Evolutionary conservation across 2,329 filamentous ascomycete species (phyloP).

Genomic region (Alternaria triticina): DNA sequence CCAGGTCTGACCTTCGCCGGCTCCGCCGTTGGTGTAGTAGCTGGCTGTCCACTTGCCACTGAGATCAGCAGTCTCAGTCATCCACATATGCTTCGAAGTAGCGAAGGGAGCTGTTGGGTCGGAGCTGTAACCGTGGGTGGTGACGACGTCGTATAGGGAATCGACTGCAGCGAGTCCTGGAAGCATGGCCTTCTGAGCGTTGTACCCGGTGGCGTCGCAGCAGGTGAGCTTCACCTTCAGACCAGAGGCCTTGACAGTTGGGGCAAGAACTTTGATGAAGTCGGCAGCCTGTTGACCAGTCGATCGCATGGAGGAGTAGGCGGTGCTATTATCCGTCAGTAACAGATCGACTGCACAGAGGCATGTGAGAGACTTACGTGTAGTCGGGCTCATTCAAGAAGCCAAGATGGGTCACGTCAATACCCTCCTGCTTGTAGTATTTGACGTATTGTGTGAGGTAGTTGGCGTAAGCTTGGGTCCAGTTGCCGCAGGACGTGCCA

Average conservation of each 20-base stretch:
- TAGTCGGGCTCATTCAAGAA: neutral
- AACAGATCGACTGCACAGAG: neutral
- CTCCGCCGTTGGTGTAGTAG: neutral
- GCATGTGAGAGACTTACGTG: neutral
- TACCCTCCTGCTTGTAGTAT: neutral
- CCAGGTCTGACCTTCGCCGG: neutral
- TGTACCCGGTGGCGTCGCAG: neutral
- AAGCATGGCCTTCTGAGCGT: neutral
- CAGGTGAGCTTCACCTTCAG: neutral
- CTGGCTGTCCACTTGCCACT: neutral
- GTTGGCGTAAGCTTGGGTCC: neutral
- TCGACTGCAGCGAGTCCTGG: neutral
- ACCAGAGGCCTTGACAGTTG: neutral
- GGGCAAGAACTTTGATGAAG: neutral
- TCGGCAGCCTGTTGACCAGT: neutral
- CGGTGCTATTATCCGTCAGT: neutral
- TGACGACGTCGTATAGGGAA: neutral
- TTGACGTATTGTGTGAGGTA: neutral
- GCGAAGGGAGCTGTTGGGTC: neutral
- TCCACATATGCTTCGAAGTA: neutral
- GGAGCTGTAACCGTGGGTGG: neutral
- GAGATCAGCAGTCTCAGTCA: neutral
- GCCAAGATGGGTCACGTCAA: neutral
- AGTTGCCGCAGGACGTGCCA: neutral
- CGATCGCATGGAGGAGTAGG: neutral